phyloP scores from a whole-genome alignment of 139 green algal genomes.

The Chlamydomonas asymmetrica region DNA sequence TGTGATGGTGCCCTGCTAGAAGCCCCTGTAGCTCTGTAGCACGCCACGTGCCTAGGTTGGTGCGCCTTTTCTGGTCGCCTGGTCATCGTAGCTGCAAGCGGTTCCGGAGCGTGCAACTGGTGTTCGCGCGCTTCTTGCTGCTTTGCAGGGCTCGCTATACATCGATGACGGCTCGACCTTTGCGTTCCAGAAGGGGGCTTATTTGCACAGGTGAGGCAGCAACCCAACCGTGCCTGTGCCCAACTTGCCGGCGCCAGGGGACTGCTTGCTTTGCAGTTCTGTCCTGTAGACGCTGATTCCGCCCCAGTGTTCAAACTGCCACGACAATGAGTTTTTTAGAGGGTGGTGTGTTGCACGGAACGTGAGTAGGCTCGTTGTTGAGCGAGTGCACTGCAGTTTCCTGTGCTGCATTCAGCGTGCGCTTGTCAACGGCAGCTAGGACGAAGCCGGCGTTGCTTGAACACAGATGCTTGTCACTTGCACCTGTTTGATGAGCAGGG shows the following conservation, averaged over 20 bases:
- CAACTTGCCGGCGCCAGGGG: background rate
- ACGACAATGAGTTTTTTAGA: background rate
- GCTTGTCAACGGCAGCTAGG: background rate
- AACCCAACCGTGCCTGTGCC: slow-evolving; percentile 7
- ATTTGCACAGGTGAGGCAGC: slow-evolving; percentile 42
- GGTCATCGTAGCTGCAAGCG: too few species aligned
- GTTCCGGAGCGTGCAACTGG: too few species aligned
- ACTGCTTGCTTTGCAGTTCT: background rate
- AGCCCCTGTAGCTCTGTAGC: background rate
- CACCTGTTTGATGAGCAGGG: slow-evolving; percentile 9
- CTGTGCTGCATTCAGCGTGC: background rate
- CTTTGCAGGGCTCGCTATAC: slow-evolving; percentile 79
- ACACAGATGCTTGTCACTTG: background rate
- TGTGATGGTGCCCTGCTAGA: background rate
- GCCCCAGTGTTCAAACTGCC: too few species aligned
- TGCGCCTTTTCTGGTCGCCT: too few species aligned
- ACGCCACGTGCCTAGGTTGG: too few species aligned
- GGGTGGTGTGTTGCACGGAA: background rate
- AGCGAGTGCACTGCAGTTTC: background rate
- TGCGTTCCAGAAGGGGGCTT: slow-evolving; percentile 73
- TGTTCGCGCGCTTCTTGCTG: background rate
- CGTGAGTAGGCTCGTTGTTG: background rate
- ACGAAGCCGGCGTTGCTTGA: background rate
- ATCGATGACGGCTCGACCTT: slow-evolving; percentile 94
- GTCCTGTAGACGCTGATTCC: background rate